Evolutionary conservation across 768 basidiomycete genomes (phyloP).

Genomic region (Boletellus ananas): DNA sequence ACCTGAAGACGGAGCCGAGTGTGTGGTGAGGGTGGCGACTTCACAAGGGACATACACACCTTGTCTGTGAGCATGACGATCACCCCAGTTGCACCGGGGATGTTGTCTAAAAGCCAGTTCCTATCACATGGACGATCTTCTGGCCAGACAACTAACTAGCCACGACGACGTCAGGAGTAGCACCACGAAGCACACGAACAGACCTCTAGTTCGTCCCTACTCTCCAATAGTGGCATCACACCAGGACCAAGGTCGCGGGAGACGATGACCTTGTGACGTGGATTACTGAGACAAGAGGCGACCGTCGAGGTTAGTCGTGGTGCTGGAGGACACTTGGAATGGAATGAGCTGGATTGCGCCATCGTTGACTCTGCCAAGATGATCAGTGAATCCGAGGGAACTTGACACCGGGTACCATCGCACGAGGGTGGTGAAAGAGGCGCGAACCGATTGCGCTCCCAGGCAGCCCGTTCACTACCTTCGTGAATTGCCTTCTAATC

Average conservation of each 20-base stretch:
- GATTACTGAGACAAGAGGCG: slow-evolving; percentile 21
- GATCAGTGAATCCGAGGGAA: neutral
- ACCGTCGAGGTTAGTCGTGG: slow-evolving; percentile 25
- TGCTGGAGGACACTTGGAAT: slow-evolving; percentile 5
- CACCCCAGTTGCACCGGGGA: slow-evolving; percentile 59
- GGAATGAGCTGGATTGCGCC: slow-evolving; percentile 26
- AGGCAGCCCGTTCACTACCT: too few species aligned
- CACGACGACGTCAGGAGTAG: neutral
- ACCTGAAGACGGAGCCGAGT: slow-evolving; percentile 42
- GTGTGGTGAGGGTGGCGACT: neutral
- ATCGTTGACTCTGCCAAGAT: slow-evolving; percentile 6
- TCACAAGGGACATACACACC: slow-evolving; percentile 36
- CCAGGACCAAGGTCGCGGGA: slow-evolving; percentile 60
- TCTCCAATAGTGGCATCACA: slow-evolving; percentile 53
- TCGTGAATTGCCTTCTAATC: too few species aligned
- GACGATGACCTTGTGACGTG: slow-evolving; percentile 47
- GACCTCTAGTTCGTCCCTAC: slow-evolving; percentile 54
- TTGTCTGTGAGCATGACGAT: slow-evolving; percentile 70
- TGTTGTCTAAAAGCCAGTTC: slow-evolving; percentile 71
- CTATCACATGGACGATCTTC: slow-evolving; percentile 55
- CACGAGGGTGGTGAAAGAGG: too few species aligned
- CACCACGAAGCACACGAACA: slow-evolving; percentile 3
- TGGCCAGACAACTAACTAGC: slow-evolving; percentile 47
- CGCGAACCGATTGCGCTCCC: too few species aligned
- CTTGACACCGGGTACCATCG: neutral